Conservation (phyloP, 805 yeast genomes). For the Danielozyma ontarioensis region DNA sequence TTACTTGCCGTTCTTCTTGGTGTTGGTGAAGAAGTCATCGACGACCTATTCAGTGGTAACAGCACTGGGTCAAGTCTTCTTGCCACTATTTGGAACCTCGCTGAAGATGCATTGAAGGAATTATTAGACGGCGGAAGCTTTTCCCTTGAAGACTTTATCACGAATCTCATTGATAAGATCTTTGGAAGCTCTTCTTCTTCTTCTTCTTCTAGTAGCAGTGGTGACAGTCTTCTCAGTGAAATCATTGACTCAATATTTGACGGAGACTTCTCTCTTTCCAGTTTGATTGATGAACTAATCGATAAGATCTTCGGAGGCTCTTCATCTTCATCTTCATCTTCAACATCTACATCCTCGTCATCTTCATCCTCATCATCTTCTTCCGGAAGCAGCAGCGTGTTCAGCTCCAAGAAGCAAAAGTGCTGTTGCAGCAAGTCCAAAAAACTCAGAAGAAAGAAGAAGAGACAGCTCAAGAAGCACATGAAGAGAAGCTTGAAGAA, state of each 20-base stretch:
- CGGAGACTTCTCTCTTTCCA: background rate
- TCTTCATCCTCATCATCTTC: background rate
- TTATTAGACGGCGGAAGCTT: background rate
- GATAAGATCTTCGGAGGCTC: background rate
- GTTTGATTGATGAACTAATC: background rate
- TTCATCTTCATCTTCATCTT: background rate
- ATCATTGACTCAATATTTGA: background rate
- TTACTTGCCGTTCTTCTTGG: slow-evolving; percentile 2
- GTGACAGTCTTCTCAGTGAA: background rate
- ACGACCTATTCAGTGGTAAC: slow-evolving; percentile 2
- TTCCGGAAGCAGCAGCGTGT: background rate
- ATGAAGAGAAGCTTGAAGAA: background rate
- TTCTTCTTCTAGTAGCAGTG: background rate
- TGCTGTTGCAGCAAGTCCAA: background rate
- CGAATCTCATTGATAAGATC: background rate
- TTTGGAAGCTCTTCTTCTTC: background rate
- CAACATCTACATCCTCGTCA: background rate
- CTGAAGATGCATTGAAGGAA: background rate
- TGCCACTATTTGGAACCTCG: background rate
- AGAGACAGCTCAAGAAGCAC: background rate
- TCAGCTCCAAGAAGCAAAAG: background rate
- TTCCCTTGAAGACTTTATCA: background rate
- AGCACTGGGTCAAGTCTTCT: slow-evolving; percentile 2
- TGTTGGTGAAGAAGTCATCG: slow-evolving; percentile 3
- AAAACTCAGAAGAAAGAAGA: background rate